Percentiles rank a stretch among this genome's conserved stretches.
phyloP scores from a whole-genome alignment of 352 stramenopile species.

The Phytophthora agathidicida region DNA sequence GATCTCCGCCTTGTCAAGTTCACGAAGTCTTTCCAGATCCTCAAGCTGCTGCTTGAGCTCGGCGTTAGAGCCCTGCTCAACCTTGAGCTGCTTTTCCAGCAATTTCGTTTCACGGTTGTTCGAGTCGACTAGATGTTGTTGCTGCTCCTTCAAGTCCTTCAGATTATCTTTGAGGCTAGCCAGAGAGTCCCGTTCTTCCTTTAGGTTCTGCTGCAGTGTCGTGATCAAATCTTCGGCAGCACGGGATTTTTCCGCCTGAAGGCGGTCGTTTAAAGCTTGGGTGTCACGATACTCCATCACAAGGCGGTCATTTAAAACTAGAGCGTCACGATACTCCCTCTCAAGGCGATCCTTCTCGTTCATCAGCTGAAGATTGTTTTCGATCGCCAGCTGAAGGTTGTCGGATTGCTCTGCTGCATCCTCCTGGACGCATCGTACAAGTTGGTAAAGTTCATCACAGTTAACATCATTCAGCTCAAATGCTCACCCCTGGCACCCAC shows the following conservation, averaged over 20 bases:
- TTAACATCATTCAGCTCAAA: no score
- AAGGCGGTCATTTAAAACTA: slow-evolving; percentile 1
- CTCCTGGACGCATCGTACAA: not conserved
- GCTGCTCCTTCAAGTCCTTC: not conserved
- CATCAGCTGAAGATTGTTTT: not conserved
- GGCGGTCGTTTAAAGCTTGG: not conserved
- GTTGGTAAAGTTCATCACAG: not conserved
- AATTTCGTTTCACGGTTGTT: not conserved
- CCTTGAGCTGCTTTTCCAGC: not conserved
- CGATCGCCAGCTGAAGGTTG: no score
- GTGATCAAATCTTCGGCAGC: not conserved
- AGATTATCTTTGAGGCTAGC: not conserved
- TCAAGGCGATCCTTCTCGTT: no score
- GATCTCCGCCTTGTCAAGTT: not conserved
- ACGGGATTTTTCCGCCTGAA: not conserved
- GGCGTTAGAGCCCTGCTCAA: not conserved
- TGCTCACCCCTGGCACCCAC: not conserved
- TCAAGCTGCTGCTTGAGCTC: not conserved
- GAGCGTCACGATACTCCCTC: no score
- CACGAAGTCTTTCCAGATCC: not conserved
- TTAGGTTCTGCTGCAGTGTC: not conserved
- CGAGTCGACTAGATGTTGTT: not conserved
- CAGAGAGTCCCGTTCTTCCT: not conserved
- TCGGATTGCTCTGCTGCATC: not conserved
- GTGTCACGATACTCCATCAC: not conserved